Evolutionary conservation across 768 basidiomycete genomes (phyloP).

Genomic region (Termitomyces sp.): DNA sequence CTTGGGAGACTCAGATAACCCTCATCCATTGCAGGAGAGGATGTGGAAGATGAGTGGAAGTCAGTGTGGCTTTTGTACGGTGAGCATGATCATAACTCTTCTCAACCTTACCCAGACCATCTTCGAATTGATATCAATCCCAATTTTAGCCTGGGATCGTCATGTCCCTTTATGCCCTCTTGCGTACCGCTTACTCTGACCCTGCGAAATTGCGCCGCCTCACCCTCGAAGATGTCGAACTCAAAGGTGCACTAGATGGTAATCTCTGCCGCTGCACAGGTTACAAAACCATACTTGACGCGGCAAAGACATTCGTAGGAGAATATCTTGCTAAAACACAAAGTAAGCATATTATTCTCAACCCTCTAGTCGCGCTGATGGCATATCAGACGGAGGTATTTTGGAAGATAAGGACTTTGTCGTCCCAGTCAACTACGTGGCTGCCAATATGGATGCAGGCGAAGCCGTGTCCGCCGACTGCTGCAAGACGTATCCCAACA

Average conservation of each 20-base stretch:
- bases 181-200: conserved; percentile 15
- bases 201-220: conserved; percentile 12
- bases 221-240: conserved; percentile 12
- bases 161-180: conserved; percentile 14
- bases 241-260: conserved; percentile 15
- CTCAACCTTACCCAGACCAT: neutral
- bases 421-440: conserved; percentile 11
- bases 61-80: conserved; percentile 16
- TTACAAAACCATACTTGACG: conserved; percentile 14
- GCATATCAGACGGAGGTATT: neutral
- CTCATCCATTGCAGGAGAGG: conserved; percentile 14
- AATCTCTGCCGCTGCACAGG: conserved; percentile 15
- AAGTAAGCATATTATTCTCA: neutral
- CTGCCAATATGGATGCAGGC: conserved; percentile 12
- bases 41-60: conserved; percentile 18
- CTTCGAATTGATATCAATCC: neutral
- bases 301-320: conserved; percentile 16
- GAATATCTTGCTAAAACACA: conserved; percentile 11
- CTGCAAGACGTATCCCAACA: neutral
- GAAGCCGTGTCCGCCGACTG: conserved; percentile 5
- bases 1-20: conserved; percentile 12
- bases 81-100: neutral
- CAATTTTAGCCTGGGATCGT: conserved; percentile 12
- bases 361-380: neutral
- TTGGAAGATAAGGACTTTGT: conserved; percentile 2